Percentiles rank a stretch among this genome's conserved stretches.
Conservation (phyloP, 2,329 filamentous ascomycete genomes). For the Orbilia oligospora region DNA sequence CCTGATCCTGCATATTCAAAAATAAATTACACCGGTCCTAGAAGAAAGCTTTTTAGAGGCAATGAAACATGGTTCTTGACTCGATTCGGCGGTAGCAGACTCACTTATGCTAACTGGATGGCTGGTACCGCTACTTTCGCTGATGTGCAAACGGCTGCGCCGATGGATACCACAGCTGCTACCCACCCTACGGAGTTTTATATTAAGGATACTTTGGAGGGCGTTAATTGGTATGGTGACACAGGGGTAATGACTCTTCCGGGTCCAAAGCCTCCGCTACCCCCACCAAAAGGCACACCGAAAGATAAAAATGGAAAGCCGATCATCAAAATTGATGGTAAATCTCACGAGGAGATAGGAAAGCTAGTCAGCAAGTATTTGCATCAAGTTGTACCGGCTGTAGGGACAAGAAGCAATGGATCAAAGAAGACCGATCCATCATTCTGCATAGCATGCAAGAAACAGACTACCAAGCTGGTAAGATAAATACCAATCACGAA, state of each 20-base stretch:
- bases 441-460: slow-evolving; percentile 27
- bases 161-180: slow-evolving; percentile 22
- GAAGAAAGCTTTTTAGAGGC: slow-evolving; percentile 26
- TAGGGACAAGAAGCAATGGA: background rate
- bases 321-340: background rate
- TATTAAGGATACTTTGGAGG: slow-evolving; percentile 35
- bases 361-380: background rate
- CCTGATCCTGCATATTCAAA: slow-evolving; percentile 20
- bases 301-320: background rate
- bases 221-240: slow-evolving; percentile 48
- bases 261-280: background rate
- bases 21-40: slow-evolving; percentile 17
- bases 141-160: slow-evolving; percentile 2
- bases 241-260: slow-evolving; percentile 29
- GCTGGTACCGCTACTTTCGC: slow-evolving; percentile 1
- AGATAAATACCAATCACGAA: background rate
- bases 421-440: background rate
- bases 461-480: slow-evolving; percentile 33
- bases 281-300: background rate
- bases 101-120: slow-evolving; percentile 34
- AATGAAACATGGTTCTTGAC: slow-evolving; percentile 45
- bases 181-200: slow-evolving; percentile 37
- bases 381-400: background rate
- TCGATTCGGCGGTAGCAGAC: slow-evolving; percentile 16
- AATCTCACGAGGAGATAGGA: background rate